Base-by-base conservation (phyloP, 1,139 yeast genomes). In the Pichia sp. region DNA sequence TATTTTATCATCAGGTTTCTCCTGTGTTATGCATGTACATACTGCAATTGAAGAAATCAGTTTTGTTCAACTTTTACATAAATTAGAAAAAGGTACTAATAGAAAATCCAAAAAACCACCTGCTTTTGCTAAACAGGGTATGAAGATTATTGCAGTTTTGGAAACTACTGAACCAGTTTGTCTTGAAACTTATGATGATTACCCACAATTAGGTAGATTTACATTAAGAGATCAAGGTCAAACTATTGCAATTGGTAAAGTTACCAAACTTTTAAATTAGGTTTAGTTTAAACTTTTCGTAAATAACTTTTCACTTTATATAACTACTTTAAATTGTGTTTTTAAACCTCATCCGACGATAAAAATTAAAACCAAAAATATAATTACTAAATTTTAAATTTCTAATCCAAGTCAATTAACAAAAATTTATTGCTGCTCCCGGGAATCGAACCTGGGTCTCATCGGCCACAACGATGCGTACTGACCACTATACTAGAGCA, bases 11-110 rank as follows among this genome's bases (percentile, higher is more conserved):
- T 84, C 95, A 51, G 99, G 99, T 57, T 93, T 84, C 75, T 83
- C 96, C 14, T 93, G 99, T 80, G 97, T 93, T 55, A 91, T 93
- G 97, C 99, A 93, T 68, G 85, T 93, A 65, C 99, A 95, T 75
- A 89, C 99, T 48, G 98, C 99, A 52, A 89, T 93, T 65, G 98
- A 93, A 73, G 99, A 93, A 73, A 96, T 93, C 52, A 79, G 79
- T 45, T 81, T 93, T 67, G 77, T 84, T 50, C 84, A 84, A 66
- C 80, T 93, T 70, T 77, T 91, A 68, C 98, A 93, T 74, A 90
- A 91, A 73, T 78, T 93, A 66, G 96, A 93, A 71, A 91, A 87
- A 76, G 97, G 97, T 58, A 91, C 99, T 53, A 91, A 91, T 78
- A 86, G 96, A 75, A 87, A 84, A 72, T 87, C 96, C 57, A 93